Base-by-base conservation (phyloP, 768 basidiomycete species). In the Kwoniella pini region DNA sequence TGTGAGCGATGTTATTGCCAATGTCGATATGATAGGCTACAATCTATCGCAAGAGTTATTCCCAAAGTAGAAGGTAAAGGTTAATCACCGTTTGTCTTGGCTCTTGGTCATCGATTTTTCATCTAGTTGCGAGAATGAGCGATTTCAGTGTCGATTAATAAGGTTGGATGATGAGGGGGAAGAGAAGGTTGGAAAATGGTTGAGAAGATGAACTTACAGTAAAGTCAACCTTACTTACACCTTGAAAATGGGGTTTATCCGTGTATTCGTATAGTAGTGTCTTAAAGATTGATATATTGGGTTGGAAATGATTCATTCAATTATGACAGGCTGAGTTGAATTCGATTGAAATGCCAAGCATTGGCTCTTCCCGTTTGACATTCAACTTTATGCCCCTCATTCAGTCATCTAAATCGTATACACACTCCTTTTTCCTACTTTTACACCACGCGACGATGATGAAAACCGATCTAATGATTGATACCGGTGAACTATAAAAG, bases 261-360 rank as follows among this genome's bases (percentile, higher is more conserved):
- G 33, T 36, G 33, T 36, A 36, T 36, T 7, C 15, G 15, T 7
- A 15, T 36, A 17, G 11, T 31, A 17, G 9, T 27, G 31, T 27
- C 30, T 17, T 17, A 19, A 15, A 31, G 26, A 28, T n/a, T 27
- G 24, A 46, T 15, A 31, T n/a, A 17, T 30, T 27, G 24, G 21
- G n/a, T 19, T 50, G 5, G 21, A 31, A 19, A 17, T 24, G 48
- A 50, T 50, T 15, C 30, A 31, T 13, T 48, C 5, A 30, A 44
- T 19, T 28, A 26, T 26, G 24, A 31, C 17, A n/a, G n/a, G n/a
- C n/a, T n/a, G n/a, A n/a, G n/a, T n/a, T n/a, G n/a, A n/a, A 50
- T 36, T 33, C 48, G 27, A 50, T 31, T 50, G 27, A 30, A 50
- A 50, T 24, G 48, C 48, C 48, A 50, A 50, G 48, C 30, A 31